Evolutionary conservation across 2,329 filamentous ascomycete genomes (phyloP), one percentile per base, ranked within the genome.

Genomic region (Clonostachys rosea): DNA sequence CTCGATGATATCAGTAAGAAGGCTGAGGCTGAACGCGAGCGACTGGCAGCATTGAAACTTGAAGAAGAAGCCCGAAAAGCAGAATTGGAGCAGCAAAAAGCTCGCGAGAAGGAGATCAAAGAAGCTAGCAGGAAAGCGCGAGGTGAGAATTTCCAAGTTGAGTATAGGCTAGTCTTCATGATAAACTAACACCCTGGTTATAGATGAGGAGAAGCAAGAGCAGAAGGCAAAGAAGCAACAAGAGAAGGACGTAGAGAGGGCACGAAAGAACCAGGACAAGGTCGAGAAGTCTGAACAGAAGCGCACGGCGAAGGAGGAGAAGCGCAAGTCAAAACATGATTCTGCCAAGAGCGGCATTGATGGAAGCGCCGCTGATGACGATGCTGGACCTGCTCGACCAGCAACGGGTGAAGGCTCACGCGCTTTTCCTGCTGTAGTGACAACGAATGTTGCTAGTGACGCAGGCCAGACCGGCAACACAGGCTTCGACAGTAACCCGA

Each of bases 1-100:
- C 65, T 96, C 6, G 86, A 96, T 54, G 88, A 95, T 53, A 94
- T 96, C 51, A 84, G 85, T 46, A 84, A 88, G 45, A 88, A 84
- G 59, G 88, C 88, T 0, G 86, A 91, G 59, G 75, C 76, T 51
- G 84, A 90, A 60, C 75, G 81, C 37, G 87, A 86, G 43, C 77
- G 84, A 49, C 77, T 87, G 50, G 73, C 82, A 50, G 83, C 89
- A 49, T 74, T 83, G 52, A 77, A 79, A 56, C 77, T 84, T 59
- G 76, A 83, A 46, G 75, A 83, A 44, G 76, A 79, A 43, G 73
- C 73, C 42, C 71, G 67, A 42, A 75, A 81, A 54, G 83, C 81
- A 54, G 70, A 78, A 45, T 65, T 58, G 5, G 67, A 70, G 40
- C 65, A 60, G 55, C 67, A 70, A 56, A 79, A 71, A 64, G 66